Evolutionary conservation across 2,329 filamentous ascomycete genomes (phyloP), one percentile per base, ranked within the genome.

Genomic region (Hirsutella rhossiliensis): DNA sequence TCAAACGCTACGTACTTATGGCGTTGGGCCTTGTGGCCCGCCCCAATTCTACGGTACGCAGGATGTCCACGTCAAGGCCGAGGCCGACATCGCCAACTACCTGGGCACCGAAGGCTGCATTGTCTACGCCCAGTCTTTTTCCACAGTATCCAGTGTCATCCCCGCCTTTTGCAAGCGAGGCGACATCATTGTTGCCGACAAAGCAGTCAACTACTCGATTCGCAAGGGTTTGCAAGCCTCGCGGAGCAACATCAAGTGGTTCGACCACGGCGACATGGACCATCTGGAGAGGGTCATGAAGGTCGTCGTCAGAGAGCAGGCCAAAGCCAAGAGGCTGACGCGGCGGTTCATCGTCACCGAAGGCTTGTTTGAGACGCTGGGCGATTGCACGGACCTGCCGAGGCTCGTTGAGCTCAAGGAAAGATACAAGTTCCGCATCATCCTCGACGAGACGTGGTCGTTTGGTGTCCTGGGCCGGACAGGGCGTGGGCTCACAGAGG

Each of bases 31-130:
- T 45, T 98, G 92, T 61, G 92, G 92, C 18, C 92, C 92, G 17
- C 92, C 92, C 6, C 89, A 94, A 51, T 98, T 98, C 68, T 98
- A 98, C 67, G 92, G 89, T 51, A 98, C 88, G 29, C 90, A 97
- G 62, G 92, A 98, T 65, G 89, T 97, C 39, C 92, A 98, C 64
- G 90, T 96, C 78, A 92, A 94, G 70, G 88, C 87, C 15, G 92
- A 98, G 66, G 79, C 86, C 45, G 90, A 97, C 61, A 89, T 98
- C 57, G 88, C 92, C 20, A 77, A 84, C 11, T 94, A 90, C 60
- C 67, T 98, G 23, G 92, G 92, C 20, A 87, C 86, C 1, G 80
- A 89, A 44, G 82, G 84, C 29, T 94, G 87, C 59, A 97, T 98
- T 53, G 81, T 98, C 47, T 98, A 98, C 59, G 86, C 92, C 1